Percentiles rank a stretch among this genome's conserved stretches.
phyloP scores from a whole-genome alignment of 208 protist genomes.

The Acanthamoeba castellanii region DNA sequence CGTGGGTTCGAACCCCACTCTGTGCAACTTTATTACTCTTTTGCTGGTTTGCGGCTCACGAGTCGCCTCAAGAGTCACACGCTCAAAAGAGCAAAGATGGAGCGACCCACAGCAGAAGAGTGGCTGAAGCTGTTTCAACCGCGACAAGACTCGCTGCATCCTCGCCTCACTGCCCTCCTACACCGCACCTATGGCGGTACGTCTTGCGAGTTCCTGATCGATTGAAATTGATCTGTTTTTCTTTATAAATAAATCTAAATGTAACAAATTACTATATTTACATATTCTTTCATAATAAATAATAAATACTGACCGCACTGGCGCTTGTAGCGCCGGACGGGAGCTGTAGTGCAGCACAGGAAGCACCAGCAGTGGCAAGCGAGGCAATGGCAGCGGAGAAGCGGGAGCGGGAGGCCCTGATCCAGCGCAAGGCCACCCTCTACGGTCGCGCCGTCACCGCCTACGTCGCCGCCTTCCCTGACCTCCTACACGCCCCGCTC shows the following conservation, averaged over 20 bases:
- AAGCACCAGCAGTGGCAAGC: too few species aligned
- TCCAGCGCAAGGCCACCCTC: not conserved
- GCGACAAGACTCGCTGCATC: not conserved
- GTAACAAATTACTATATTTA: too few species aligned
- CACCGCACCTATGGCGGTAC: not conserved
- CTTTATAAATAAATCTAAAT: too few species aligned
- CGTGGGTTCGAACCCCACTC: conserved; percentile 69
- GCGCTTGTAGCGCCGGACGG: not conserved
- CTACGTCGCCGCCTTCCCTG: not conserved
- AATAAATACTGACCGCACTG: not conserved
- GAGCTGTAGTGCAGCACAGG: not conserved
- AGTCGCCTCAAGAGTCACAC: too few species aligned
- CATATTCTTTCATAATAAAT: too few species aligned
- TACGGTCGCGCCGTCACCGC: not conserved
- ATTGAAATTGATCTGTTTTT: too few species aligned
- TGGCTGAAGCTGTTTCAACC: not conserved
- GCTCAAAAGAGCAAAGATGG: too few species aligned
- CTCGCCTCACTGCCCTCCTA: not conserved
- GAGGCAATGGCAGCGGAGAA: not conserved
- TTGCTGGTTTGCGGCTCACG: too few species aligned
- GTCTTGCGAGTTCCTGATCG: too few species aligned
- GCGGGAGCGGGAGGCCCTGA: not conserved
- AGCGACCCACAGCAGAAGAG: not conserved
- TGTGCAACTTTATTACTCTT: not conserved
- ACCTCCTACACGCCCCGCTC: not conserved